Evolutionary conservation across 2,329 filamentous ascomycete genomes (phyloP), one percentile per base, ranked within the genome.

Genomic region (Neoarthrinium moseri): DNA sequence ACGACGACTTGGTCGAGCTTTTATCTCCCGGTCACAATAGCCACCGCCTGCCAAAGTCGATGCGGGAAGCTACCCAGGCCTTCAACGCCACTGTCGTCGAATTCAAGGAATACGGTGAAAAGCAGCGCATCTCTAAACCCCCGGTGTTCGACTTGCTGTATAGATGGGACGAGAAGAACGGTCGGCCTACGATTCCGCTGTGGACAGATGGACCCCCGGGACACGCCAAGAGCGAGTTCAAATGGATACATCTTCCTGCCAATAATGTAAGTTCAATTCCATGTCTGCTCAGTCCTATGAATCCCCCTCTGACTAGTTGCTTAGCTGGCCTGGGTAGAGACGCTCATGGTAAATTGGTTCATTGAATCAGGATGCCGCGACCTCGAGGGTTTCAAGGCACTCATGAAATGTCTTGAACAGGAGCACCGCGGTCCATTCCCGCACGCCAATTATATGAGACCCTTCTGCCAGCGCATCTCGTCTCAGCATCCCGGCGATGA

Each of bases 401-500:
- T 86, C 3, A 80, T 82, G 53, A 74, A 76, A 49, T 81, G 77
- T 4, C 83, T 84, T 50, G 76, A 75, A 34, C 80, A 84, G 51
- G 78, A 83, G 49, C 81, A 84, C 57, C 71, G 78, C 0, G 81
- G 81, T 0, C 72, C 74, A 22, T 70, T 75, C 33, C 69, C 75
- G 0, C 81, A 85, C 55, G 80, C 79, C 0, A 73, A 80, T 36
- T 84, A 81, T 51, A 84, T 85, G 81, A 67, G 81, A 30, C 77
- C 80, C 0, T 67, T 77, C 41, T 81, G 78, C 49, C 74, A 80
- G 45, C 74, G 72, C 40, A 78, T 75, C 56, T 53, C 61, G 4
- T 52, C 62, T n/a, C 52, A 68, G 21, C 59, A 68, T 15, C 51
- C 48, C 15, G 33, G 60, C 55, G 39, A 48, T 46, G 54, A 45